Evolutionary conservation across 192 early-diverging fungal species (phyloP), one percentile per base, ranked within the genome.

Genomic region (Rhizoclosmatium sp.): DNA sequence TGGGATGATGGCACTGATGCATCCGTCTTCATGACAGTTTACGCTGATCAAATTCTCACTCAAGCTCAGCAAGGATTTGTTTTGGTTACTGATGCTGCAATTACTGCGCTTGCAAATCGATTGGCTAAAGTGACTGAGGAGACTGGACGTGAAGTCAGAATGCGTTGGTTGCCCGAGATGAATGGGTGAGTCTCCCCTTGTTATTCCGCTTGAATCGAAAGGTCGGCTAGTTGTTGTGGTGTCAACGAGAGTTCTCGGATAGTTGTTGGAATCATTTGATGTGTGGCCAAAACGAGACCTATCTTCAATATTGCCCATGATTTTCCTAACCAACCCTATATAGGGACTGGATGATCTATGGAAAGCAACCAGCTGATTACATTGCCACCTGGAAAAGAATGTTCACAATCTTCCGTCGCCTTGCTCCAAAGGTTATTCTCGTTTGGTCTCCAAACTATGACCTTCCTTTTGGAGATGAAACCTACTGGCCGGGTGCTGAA

Each of bases 91-190:
- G 73, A 75, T 45, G 73, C 61, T 19, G 23, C 73, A 3, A 75
- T 75, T 21, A 59, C 42, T 75, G 59, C 39, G 0, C 45, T 75
- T 2, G 73, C 73, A 10, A 59, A 21, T 23, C 41, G 73, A 21
- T 7, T 75, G 48, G 10, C 16, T 2, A 51, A 9, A 10, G 56
- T 71, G 7, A 5, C 31, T 7, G 42, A 64, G n/a, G 45, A 19
- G 14, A 40, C 60, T 1, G 73, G 73, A 21, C 73, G 73, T 14
- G 10, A 51, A 75, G 51, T 75, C n/a, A 45, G n/a, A 23, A 44
- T 75, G 51, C 58, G 73, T 19, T 75, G 73, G 73, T 23, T 58
- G 21, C 66, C 78, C 0, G 78, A 79, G 60, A 80, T 80, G 78
- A 80, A 80, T 59, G 69, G 69, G 51, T 54, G 16, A 54, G 51